phyloP scores from a whole-genome alignment of 2,329 filamentous ascomycete genomes.

The Pseudopithomyces chartarum region DNA sequence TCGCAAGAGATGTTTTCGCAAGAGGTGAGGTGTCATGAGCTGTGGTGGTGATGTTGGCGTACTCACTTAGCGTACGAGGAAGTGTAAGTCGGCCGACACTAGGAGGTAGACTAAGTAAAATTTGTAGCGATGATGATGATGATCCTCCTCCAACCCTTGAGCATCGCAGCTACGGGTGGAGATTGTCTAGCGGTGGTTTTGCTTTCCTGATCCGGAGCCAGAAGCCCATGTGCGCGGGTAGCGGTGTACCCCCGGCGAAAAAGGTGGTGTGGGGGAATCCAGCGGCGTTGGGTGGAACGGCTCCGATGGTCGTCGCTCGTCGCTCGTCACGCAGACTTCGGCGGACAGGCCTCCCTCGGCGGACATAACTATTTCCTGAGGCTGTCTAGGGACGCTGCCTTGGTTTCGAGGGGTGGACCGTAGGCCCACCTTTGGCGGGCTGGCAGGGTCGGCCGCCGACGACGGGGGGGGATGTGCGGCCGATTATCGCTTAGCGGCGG shows the following conservation, averaged over 20 bases:
- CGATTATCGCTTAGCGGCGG: slow-evolving; percentile 21
- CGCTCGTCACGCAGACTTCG: not conserved
- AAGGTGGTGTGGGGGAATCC: not conserved
- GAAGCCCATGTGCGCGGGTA: not conserved
- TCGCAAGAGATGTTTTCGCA: too few relatives aligned
- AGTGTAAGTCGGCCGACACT: too few relatives aligned
- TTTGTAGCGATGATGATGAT: too few relatives aligned
- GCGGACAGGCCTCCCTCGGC: not conserved
- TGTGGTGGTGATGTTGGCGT: too few relatives aligned
- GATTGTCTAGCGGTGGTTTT: too few relatives aligned
- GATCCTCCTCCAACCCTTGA: too few relatives aligned
- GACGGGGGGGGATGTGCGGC: slow-evolving; percentile 19
- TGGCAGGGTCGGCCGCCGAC: slow-evolving; percentile 23
- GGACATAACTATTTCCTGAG: not conserved
- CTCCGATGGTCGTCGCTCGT: not conserved
- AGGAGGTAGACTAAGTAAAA: too few relatives aligned
- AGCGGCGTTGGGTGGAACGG: not conserved
- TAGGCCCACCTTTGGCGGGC: not conserved
- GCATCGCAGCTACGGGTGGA: not conserved
- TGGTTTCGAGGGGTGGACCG: not conserved
- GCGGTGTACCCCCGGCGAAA: too few relatives aligned
- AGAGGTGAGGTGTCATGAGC: too few relatives aligned
- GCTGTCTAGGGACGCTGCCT: not conserved
- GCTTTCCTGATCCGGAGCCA: not conserved
- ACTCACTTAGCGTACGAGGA: too few relatives aligned